Evolutionary conservation across 352 stramenopile genomes (phyloP).

Genomic region (Blastocystis sp.): DNA sequence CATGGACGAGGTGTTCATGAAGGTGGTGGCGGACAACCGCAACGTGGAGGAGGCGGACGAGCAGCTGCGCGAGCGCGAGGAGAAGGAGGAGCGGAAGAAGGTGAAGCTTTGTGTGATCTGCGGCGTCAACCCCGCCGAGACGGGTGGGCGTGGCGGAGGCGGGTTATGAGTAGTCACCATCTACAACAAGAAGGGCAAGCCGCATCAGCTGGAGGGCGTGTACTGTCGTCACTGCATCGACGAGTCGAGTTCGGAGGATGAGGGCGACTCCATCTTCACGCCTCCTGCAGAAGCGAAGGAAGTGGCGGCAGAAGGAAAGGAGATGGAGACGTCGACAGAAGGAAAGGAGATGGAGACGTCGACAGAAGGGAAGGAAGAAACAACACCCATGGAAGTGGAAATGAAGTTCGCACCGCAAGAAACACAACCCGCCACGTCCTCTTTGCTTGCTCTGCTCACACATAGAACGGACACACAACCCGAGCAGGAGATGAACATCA

Average conservation of each 20-base stretch:
- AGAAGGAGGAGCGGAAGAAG: constrained; percentile 16
- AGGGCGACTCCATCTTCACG: not conserved
- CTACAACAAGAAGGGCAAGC: constrained; percentile 53
- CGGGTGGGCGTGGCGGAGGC: not conserved
- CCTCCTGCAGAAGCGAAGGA: not conserved
- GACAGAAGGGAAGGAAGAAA: not conserved
- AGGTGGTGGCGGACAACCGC: constrained; percentile 10
- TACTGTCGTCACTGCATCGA: constrained; percentile 34
- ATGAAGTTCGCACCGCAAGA: not conserved
- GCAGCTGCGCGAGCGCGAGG: not conserved
- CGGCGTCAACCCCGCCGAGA: constrained; percentile 20
- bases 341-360: not conserved
- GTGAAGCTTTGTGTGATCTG: constrained; percentile 39
- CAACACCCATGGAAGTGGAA: not conserved
- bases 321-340: not conserved
- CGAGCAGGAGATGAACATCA: too few relatives aligned
- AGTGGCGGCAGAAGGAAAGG: not conserved
- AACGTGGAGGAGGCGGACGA: constrained; percentile 36
- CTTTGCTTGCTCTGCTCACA: too few relatives aligned
- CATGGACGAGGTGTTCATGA: constrained; percentile 51
- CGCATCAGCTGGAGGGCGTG: not conserved
- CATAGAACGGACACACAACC: too few relatives aligned
- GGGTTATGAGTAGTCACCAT: not conserved
- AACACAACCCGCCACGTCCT: too few relatives aligned
- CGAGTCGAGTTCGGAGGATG: not conserved